Evolutionary conservation across 2,329 filamentous ascomycete species (phyloP).

Genomic region (Colletotrichum sublineola): DNA sequence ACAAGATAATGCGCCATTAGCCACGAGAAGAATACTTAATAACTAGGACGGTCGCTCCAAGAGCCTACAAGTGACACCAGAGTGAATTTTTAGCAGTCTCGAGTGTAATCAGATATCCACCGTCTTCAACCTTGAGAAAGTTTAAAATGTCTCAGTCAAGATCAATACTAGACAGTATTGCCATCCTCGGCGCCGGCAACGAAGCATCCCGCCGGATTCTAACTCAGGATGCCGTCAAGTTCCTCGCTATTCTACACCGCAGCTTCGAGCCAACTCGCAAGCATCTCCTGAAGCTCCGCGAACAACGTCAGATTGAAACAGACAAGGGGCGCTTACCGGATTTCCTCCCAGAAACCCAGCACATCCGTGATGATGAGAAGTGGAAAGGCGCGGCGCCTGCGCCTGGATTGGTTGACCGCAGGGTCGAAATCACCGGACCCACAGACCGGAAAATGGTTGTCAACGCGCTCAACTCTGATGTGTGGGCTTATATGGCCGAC

Average conservation of each 20-base stretch:
- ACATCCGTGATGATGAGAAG: constrained; percentile 87
- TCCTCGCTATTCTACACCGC: constrained; percentile 87
- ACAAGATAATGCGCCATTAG: not conserved
- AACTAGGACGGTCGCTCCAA: not conserved
- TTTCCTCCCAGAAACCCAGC: constrained; percentile 89
- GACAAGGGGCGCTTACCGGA: constrained; percentile 85
- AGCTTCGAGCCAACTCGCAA: constrained; percentile 88
- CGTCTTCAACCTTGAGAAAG: not conserved
- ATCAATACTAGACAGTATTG: constrained; percentile 64
- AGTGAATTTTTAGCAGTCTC: not conserved
- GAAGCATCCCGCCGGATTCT: constrained; percentile 85
- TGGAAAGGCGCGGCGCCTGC: constrained; percentile 89
- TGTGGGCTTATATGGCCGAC: constrained; percentile 96
- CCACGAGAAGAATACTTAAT: constrained; percentile 19
- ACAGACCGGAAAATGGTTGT: constrained; percentile 96
- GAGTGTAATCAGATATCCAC: not conserved
- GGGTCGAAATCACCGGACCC: constrained; percentile 91
- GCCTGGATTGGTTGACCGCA: constrained; percentile 85
- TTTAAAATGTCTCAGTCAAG: constrained; percentile 23
- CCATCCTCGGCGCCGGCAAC: constrained; percentile 79
- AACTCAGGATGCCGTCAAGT: constrained; percentile 83
- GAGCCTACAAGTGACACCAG: not conserved
- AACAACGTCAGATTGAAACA: constrained; percentile 84
- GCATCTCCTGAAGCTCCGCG: constrained; percentile 81
- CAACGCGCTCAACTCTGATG: constrained; percentile 89